Conservation (phyloP, 768 basidiomycete species). For the Psilocybe tampanensis region DNA sequence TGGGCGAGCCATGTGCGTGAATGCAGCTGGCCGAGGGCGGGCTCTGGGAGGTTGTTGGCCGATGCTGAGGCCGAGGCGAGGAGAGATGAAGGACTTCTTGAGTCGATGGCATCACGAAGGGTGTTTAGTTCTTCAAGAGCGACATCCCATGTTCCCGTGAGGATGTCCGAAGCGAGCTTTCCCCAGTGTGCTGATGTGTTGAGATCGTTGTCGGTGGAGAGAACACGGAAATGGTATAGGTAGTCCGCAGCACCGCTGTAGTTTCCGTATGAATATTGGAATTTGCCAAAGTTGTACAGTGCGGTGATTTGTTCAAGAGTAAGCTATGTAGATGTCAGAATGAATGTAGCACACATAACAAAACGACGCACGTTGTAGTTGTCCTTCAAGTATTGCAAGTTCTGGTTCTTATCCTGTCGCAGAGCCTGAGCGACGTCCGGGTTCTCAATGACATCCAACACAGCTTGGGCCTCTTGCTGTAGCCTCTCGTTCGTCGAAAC, state of each 20-base stretch:
- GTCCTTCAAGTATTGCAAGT: slow-evolving; percentile 91
- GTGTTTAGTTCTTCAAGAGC: slow-evolving; percentile 95
- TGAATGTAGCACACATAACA: background rate
- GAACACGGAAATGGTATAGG: slow-evolving; percentile 97
- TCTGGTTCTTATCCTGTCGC: slow-evolving; percentile 96
- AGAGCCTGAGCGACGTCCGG: slow-evolving; percentile 94
- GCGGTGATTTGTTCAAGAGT: slow-evolving; percentile 94
- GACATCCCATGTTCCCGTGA: slow-evolving; percentile 93
- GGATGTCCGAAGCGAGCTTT: slow-evolving; percentile 95
- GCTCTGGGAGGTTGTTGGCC: slow-evolving; percentile 48
- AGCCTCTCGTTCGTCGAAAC: slow-evolving; percentile 83
- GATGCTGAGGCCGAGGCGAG: slow-evolving; percentile 36
- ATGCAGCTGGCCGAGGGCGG: slow-evolving; percentile 86
- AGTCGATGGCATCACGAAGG: slow-evolving; percentile 91
- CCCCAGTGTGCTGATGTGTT: slow-evolving; percentile 99
- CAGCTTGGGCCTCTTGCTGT: slow-evolving; percentile 88
- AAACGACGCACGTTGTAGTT: slow-evolving; percentile 73
- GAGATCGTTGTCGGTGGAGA: slow-evolving; percentile 91
- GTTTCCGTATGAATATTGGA: slow-evolving; percentile 98
- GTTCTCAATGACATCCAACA: slow-evolving; percentile 95
- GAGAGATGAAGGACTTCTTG: slow-evolving; percentile 59
- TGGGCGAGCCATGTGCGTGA: slow-evolving; percentile 96
- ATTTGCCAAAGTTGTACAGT: slow-evolving; percentile 97
- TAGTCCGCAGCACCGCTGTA: slow-evolving; percentile 97
- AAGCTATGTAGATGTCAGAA: slow-evolving; percentile 53